Percentiles rank a stretch among this genome's conserved stretches.
These are phyloP conservation scores for Vicia villosa DNA, from an alignment of 306 rosid genomes.

Conservation along the genomic window DNA sequence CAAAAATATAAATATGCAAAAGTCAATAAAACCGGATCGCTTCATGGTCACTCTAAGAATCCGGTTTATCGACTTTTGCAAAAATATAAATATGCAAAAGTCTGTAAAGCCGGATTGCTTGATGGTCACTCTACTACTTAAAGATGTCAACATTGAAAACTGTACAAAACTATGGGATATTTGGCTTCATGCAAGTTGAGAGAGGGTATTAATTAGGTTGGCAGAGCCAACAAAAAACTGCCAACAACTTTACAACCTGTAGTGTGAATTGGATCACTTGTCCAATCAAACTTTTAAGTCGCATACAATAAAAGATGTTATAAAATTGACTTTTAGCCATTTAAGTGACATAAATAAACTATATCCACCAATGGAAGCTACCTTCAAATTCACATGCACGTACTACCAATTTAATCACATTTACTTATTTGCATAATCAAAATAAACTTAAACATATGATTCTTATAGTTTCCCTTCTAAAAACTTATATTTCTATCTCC, in stretches of 20 bases:
- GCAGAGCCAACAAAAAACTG: constrained; percentile 38
- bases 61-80: too few relatives aligned
- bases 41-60: too few relatives aligned
- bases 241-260: constrained; percentile 33
- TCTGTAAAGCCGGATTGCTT: too few relatives aligned
- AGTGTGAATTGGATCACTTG: constrained; percentile 2
- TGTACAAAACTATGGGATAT: background rate
- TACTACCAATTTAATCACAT: background rate
- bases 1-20: too few relatives aligned
- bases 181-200: background rate
- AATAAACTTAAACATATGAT: too few relatives aligned
- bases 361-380: constrained; percentile 1
- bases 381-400: constrained; percentile 1
- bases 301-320: background rate
- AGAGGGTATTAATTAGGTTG: constrained; percentile 37
- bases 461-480: too few relatives aligned
- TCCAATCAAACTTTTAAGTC: background rate
- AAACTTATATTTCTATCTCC: too few relatives aligned
- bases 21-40: too few relatives aligned
- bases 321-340: background rate
- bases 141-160: background rate
- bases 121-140: too few relatives aligned
- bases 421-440: too few relatives aligned
- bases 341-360: background rate
- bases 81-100: too few relatives aligned